Conservation (phyloP, 257 asterid genomes). For the Hygrophila difformis region DNA sequence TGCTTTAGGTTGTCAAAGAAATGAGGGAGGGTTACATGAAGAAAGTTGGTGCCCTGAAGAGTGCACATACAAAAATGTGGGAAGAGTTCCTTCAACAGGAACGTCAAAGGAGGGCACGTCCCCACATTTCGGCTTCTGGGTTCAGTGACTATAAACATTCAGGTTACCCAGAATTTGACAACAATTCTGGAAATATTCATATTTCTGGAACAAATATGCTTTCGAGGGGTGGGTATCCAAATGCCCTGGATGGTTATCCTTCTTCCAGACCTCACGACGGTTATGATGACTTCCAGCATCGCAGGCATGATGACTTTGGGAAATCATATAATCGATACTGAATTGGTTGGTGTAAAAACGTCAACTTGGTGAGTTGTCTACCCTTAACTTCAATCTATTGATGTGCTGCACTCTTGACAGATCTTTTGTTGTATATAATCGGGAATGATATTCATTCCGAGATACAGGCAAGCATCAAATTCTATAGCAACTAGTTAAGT, state of each 20-base stretch:
- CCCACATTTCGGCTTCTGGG: constrained; percentile 39
- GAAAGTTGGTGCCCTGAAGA: constrained; percentile 50
- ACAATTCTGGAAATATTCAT: constrained; percentile 39
- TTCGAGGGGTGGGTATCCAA: constrained; percentile 57
- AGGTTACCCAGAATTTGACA: constrained; percentile 40
- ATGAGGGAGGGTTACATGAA: constrained; percentile 60
- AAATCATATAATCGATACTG: constrained; percentile 62
- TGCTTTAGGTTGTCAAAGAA: constrained; percentile 58
- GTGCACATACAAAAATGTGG: constrained; percentile 67
- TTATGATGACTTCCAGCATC: constrained; percentile 59
- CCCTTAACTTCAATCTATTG: constrained; percentile 17
- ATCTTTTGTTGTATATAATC: background rate
- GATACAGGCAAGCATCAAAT: constrained; percentile 10
- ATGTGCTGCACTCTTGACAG: background rate
- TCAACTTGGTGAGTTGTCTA: constrained; percentile 57
- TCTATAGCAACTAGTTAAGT: constrained; percentile 12
- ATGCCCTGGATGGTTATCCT: constrained; percentile 48
- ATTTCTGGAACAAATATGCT: constrained; percentile 49
- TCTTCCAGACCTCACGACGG: constrained; percentile 59
- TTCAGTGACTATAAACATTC: constrained; percentile 47
- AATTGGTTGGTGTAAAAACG: constrained; percentile 28
- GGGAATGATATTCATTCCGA: background rate
- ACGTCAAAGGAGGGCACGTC: constrained; percentile 50
- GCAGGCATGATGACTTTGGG: constrained; percentile 63
- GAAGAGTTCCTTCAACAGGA: constrained; percentile 74